Evolutionary conservation across 192 early-diverging fungal genomes (phyloP), one percentile per base, ranked within the genome.

Genomic region (Kappamyces sp.): DNA sequence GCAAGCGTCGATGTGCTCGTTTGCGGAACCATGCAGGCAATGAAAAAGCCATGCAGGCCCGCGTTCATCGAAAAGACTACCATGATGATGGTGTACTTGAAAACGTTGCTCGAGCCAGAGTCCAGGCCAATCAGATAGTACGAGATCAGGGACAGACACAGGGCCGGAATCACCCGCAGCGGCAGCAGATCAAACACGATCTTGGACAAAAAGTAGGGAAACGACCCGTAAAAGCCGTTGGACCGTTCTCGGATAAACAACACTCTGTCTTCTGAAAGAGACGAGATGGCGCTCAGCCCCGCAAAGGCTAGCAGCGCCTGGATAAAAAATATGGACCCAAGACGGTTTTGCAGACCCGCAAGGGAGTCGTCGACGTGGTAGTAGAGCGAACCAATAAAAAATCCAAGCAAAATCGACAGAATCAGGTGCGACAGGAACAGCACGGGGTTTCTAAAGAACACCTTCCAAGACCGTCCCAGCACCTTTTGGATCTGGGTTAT

Each of bases 261-360:
- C 5, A 53, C 35, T 23, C 73, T 55, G 43, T 81, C 74, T 37
- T 51, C 52, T 36, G 51, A 74, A 46, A 86, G 75, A 44, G 73
- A 68, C 5, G 81, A 79, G 46, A 90, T 70, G 0, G 87, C 84
- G 40, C 73, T 77, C 5, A 86, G 70, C 3, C 76, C 75, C 8
- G 86, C 81, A 65, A 90, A 90, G 0, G 83, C 87, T 7, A 90
- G 59, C 23, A 90, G 70, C 2, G 79, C 74, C 53, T 84, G 72
- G 66, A 87, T 65, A 57, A 90, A 87, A 53, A 90, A 86, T 13
- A 85, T 53, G 0, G 78, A 76, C 0, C 87, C 87, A 1, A 87
- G 71, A 15, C 85, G 73, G 58, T 90, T 90, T 67, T 90, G 87
- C 34, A 90, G 74, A n/a, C 87, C 87, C 2, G 73, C 80, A 10